These are phyloP conservation scores for Chloranthus sessilifolius DNA, from an alignment of 164 flowering plant genomes.

Conservation along the genomic window DNA sequence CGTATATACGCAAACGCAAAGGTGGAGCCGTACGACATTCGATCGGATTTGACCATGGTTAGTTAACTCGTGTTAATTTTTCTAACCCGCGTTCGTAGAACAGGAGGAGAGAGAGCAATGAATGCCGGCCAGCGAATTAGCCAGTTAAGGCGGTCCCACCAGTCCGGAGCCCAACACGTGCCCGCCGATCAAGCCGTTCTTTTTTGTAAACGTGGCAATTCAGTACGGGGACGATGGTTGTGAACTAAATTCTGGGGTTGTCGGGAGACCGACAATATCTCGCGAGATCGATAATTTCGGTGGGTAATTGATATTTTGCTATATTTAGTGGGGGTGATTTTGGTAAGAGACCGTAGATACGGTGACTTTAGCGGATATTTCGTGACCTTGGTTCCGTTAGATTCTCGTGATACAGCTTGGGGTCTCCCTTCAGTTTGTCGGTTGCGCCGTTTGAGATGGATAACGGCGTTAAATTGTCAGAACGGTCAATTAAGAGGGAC, in stretches of 20 bases:
- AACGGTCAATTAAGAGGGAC: constrained; percentile 16
- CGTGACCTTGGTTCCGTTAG: too few species aligned
- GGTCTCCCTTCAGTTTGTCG: constrained; percentile 13
- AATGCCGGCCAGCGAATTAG: constrained; percentile 10
- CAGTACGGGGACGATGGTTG: neutral
- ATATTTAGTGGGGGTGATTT: too few species aligned
- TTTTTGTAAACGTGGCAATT: neutral
- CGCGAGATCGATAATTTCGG: constrained; percentile 5
- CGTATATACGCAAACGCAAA: constrained; percentile 1
- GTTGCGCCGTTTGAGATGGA: constrained; percentile 4
- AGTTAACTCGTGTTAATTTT: constrained; percentile 1
- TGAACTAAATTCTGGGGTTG: neutral
- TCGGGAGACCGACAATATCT: constrained; percentile 8
- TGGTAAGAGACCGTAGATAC: too few species aligned
- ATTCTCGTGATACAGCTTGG: too few species aligned
- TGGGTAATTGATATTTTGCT: too few species aligned
- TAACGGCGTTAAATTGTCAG: constrained; percentile 6
- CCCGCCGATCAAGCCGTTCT: neutral
- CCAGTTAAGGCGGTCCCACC: too few species aligned
- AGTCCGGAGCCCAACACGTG: neutral
- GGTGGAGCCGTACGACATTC: constrained; percentile 3
- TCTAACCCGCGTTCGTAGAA: neutral
- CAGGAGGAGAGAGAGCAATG: too few species aligned
- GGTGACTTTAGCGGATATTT: too few species aligned
- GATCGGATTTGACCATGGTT: constrained; percentile 6